Conservation (phyloP, 2,329 filamentous ascomycete genomes). For the Cladophialophora psammophila region DNA sequence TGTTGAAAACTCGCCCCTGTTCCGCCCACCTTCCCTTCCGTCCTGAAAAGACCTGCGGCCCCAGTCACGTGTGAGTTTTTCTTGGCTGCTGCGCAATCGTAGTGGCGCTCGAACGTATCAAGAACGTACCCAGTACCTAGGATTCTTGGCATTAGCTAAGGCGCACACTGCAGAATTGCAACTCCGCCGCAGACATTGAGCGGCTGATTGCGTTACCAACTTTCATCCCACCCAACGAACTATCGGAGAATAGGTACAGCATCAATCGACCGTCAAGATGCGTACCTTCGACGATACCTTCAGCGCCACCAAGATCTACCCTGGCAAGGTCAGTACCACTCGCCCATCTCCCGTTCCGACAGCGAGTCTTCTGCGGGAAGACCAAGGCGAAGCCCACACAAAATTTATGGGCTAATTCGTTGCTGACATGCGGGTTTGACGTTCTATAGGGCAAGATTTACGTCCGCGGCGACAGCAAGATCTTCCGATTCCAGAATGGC, state of each 20-base stretch:
- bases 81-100: background rate
- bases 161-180: conserved; percentile 22
- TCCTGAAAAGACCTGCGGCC: background rate
- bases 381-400: conserved; percentile 12
- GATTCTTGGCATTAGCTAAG: conserved; percentile 21
- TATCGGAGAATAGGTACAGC: conserved; percentile 35
- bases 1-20: background rate
- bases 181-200: conserved; percentile 18
- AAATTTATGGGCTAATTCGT: background rate
- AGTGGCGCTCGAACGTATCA: background rate
- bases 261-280: conserved; percentile 62
- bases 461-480: conserved; percentile 99
- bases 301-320: conserved; percentile 80
- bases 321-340: conserved; percentile 72
- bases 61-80: background rate
- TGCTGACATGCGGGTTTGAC: conserved; percentile 30
- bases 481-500: conserved; percentile 99
- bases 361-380: conserved; percentile 6
- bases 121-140: no score
- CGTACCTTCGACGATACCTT: conserved; percentile 81
- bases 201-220: conserved; percentile 10
- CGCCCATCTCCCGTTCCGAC: background rate
- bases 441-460: conserved; percentile 90
- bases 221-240: conserved; percentile 23
- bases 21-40: background rate